phyloP scores from a whole-genome alignment of 2,329 filamentous ascomycete genomes.

The Tolypocladium endophyticum region DNA sequence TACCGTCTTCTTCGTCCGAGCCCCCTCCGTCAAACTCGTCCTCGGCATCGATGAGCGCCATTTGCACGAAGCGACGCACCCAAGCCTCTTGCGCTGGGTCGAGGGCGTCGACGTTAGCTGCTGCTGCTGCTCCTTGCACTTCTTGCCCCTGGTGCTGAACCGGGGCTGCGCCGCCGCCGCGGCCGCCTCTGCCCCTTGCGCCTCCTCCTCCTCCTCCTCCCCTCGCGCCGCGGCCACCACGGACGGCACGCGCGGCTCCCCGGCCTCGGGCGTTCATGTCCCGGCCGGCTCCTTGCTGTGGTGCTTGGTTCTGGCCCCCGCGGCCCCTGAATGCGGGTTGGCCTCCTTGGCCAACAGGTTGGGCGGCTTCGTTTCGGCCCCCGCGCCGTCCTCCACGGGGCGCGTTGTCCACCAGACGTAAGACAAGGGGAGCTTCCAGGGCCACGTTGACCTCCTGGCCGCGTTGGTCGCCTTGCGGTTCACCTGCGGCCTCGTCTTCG shows the following conservation, averaged over 20 bases:
- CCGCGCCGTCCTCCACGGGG: conserved; percentile 15
- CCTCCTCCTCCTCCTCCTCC: not conserved
- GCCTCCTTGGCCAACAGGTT: not conserved
- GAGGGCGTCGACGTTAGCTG: conserved; percentile 18
- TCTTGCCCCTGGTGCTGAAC: not conserved
- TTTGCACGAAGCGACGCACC: conserved; percentile 43
- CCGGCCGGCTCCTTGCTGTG: not conserved
- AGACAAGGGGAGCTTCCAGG: conserved; percentile 45
- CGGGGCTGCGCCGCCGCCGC: not conserved
- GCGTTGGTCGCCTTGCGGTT: conserved; percentile 14
- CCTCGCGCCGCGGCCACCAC: not conserved
- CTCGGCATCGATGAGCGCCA: conserved; percentile 43
- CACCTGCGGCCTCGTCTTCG: conserved; percentile 12
- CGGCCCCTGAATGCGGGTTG: not conserved
- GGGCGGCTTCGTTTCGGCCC: conserved; percentile 5
- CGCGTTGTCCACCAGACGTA: conserved; percentile 37
- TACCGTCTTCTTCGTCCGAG: conserved; percentile 19
- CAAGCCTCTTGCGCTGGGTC: conserved; percentile 39
- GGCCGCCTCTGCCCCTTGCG: not conserved
- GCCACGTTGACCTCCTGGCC: conserved; percentile 33
- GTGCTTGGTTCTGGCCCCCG: conserved; percentile 1
- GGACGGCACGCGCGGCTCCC: not conserved
- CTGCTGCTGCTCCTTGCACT: conserved; percentile 2
- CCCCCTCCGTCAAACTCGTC: conserved; percentile 34
- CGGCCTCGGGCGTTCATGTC: not conserved